Conservation (phyloP, 129 eudicot genomes). For the Lonicera japonica region DNA sequence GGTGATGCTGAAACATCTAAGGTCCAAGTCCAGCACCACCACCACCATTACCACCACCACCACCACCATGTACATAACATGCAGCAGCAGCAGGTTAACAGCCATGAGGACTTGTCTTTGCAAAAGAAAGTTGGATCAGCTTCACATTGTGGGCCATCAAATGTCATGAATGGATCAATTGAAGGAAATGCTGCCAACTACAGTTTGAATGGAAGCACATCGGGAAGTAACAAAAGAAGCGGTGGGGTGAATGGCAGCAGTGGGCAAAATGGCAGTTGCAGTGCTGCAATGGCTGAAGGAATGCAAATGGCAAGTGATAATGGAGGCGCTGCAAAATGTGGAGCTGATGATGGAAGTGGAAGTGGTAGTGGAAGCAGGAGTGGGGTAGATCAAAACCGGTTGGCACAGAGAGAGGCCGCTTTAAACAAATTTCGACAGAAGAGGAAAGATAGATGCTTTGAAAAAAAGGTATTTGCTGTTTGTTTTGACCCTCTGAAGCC, state of each 20-base stretch:
- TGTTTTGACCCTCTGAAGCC: too few relatives aligned
- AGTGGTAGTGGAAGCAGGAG: conserved; percentile 45
- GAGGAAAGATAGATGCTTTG: conserved; percentile 76
- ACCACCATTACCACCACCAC: conserved; percentile 32
- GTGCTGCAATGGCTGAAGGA: conserved; percentile 34
- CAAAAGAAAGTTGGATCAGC: conserved; percentile 16
- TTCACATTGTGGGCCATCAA: conserved; percentile 20
- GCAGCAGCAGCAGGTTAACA: conserved; percentile 9
- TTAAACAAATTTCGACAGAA: conserved; percentile 56
- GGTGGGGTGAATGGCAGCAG: conserved; percentile 48
- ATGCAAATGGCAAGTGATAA: conserved; percentile 30
- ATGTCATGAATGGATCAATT: conserved; percentile 12
- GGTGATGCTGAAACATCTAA: conserved; percentile 23
- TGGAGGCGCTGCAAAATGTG: conserved; percentile 36
- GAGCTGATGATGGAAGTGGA: conserved; percentile 30
- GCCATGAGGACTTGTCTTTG: conserved; percentile 14
- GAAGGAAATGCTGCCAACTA: conserved; percentile 65
- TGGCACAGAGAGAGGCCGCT: conserved; percentile 58
- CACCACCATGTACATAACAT: conserved; percentile 24
- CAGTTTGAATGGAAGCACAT: conserved; percentile 38
- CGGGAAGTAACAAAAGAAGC: conserved; percentile 60
- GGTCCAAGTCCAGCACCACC: conserved; percentile 27
- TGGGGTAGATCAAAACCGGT: conserved; percentile 43
- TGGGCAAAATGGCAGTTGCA: conserved; percentile 30
- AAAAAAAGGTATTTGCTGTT: conserved; percentile 46